Conservation (phyloP, 768 basidiomycete genomes). For the Boletellus sp. region DNA sequence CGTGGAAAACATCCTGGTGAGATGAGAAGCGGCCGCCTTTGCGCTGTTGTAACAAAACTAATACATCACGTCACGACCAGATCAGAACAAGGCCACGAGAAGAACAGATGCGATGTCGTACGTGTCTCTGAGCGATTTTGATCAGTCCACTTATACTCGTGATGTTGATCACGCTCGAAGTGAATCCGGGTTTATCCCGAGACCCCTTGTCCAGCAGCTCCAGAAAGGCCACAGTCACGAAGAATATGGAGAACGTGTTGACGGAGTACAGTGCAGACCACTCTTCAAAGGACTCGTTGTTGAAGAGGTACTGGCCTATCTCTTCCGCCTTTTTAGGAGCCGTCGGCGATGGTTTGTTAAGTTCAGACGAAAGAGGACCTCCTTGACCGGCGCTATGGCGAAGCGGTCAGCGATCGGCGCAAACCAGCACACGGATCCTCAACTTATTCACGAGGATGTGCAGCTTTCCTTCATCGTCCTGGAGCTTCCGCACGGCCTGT, state of each 20-base stretch:
- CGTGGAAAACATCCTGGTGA: slow-evolving; percentile 74
- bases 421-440: slow-evolving; percentile 10
- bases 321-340: slow-evolving; percentile 62
- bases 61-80: background rate
- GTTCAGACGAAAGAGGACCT: slow-evolving; percentile 59
- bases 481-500: slow-evolving; percentile 41
- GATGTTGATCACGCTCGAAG: slow-evolving; percentile 69
- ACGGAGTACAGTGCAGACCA: slow-evolving; percentile 63
- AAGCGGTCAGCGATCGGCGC: background rate
- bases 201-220: slow-evolving; percentile 73
- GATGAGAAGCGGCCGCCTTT: slow-evolving; percentile 72
- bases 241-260: slow-evolving; percentile 77
- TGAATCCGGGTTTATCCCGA: slow-evolving; percentile 52
- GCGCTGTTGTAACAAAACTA: slow-evolving; percentile 82
- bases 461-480: slow-evolving; percentile 53
- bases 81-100: too few relatives aligned
- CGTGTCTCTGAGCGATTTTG: slow-evolving; percentile 73
- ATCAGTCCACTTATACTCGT: slow-evolving; percentile 73
- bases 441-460: slow-evolving; percentile 85
- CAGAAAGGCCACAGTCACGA: slow-evolving; percentile 72
- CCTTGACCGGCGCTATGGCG: slow-evolving; percentile 64
- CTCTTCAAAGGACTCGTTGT: slow-evolving; percentile 56
- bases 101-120: slow-evolving; percentile 35
- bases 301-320: slow-evolving; percentile 65
- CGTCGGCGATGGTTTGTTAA: slow-evolving; percentile 52